These are phyloP conservation scores for Aschersonia sp. DNA, from an alignment of 2,329 filamentous ascomycete genomes.

Conservation along the genomic window DNA sequence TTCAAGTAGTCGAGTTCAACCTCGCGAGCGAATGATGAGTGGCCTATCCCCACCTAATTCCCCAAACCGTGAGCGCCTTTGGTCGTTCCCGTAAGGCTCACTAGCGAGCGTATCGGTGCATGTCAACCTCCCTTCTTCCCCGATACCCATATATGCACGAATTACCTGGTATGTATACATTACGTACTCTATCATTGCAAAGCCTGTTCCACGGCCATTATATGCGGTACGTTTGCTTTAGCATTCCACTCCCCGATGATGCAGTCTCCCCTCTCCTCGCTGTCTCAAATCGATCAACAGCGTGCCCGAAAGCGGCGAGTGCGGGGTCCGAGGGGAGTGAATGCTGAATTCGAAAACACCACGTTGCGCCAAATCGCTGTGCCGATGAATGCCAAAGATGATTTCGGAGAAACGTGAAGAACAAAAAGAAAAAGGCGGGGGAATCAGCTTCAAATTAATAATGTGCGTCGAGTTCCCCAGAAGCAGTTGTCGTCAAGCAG, in stretches of 20 bases:
- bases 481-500: background rate
- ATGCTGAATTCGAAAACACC: conserved; percentile 11
- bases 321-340: background rate
- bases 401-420: conserved; percentile 2
- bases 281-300: conserved; percentile 2
- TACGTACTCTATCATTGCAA: conserved; percentile 21
- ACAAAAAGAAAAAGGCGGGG: conserved; percentile 6
- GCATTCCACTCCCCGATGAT: background rate
- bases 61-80: conserved; percentile 7
- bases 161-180: conserved; percentile 26
- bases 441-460: conserved; percentile 1
- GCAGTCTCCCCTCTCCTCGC: conserved; percentile 12
- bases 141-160: conserved; percentile 15
- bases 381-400: conserved; percentile 25
- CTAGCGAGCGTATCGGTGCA: conserved; percentile 19
- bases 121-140: conserved; percentile 5
- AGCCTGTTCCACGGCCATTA: conserved; percentile 11
- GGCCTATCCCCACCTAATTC: background rate
- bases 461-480: background rate
- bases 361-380: conserved; percentile 24
- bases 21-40: conserved; percentile 1
- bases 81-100: conserved; percentile 10
- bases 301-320: background rate
- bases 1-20: background rate
- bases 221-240: conserved; percentile 14